phyloP scores from a whole-genome alignment of 352 stramenopile genomes.

The Phytophthora sojae region DNA sequence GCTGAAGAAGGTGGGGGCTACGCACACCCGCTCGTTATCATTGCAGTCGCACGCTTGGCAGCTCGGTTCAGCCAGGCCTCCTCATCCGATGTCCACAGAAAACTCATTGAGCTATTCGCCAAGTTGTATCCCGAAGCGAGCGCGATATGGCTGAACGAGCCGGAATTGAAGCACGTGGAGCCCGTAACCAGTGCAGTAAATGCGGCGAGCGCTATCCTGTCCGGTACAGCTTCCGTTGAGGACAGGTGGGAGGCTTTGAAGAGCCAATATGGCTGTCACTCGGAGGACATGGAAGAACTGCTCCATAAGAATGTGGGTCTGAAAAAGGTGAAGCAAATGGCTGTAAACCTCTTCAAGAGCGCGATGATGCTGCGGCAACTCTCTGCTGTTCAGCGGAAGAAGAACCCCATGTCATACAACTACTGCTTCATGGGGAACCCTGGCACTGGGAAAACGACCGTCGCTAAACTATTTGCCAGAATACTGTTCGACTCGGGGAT shows the following conservation, averaged over 20 bases:
- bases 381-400: slow-evolving; percentile 62
- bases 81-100: slow-evolving; percentile 30
- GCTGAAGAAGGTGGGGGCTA: neutral
- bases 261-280: slow-evolving; percentile 48
- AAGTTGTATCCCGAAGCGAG: slow-evolving; percentile 61
- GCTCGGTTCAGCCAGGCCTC: slow-evolving; percentile 25
- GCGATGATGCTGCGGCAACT: slow-evolving; percentile 69
- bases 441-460: slow-evolving; percentile 82
- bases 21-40: slow-evolving; percentile 64
- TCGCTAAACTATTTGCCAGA: slow-evolving; percentile 82
- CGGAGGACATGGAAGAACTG: slow-evolving; percentile 83
- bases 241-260: slow-evolving; percentile 78
- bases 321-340: slow-evolving; percentile 81
- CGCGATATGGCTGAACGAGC: slow-evolving; percentile 46
- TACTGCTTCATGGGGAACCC: slow-evolving; percentile 84
- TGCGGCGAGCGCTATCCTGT: neutral
- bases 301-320: slow-evolving; percentile 86
- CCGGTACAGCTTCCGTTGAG: slow-evolving; percentile 21
- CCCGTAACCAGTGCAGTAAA: neutral
- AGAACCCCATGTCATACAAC: slow-evolving; percentile 74
- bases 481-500: slow-evolving; percentile 84
- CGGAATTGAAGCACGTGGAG: slow-evolving; percentile 35
- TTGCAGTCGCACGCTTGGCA: slow-evolving; percentile 57
- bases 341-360: slow-evolving; percentile 79
- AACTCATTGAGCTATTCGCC: slow-evolving; percentile 60